Base-by-base conservation (phyloP, 2,329 filamentous ascomycete species). In the Botrytis squamosa region DNA sequence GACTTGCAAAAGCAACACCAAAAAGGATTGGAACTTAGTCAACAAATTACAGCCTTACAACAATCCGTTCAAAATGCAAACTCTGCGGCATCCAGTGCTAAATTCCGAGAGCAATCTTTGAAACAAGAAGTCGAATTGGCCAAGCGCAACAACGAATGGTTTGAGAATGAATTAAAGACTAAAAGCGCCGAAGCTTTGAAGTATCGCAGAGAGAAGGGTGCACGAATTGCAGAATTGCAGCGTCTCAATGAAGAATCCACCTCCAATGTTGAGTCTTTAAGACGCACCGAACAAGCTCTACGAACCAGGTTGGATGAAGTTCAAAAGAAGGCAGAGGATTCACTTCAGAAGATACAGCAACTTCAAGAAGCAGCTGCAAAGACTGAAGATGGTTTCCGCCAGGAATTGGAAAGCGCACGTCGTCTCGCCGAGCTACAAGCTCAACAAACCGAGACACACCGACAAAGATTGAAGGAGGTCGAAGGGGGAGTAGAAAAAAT, bases 131-230 rank as follows among this genome's bases (percentile, higher is more conserved):
- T 98, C 52, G 94, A 97, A 60, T 86, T 97, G 73, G 90, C 95
- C 29, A 94, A 94, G 81, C 92, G 92, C 80, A 97, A 94, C 84
- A 93, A 93, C 77, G 95, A 98, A 79, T 99, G 94, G 93, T 92
- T 96, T 73, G 94, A 98, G 80, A 90, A 88, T 60, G 96, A 99
- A 82, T 88, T 98, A 36, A 95, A 97, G 85, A 95, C 93, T 0
- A 97, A 97, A 84, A 91, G 89, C 75, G 89, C 91, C 14, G 96
- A 99, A 81, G 90, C 94, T 66, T 88, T 95, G 77, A 97, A 95
- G 80, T 95, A 93, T 83, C 90, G 96, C 76, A 98, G 97, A 81
- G 96, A 99, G 81, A 98, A 98, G 86, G 93, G 93, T 76, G 91
- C 94, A 1, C 92, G 93, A 57, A 93, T 98, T 78, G 89, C 94